phyloP scores from a whole-genome alignment of 345 rosid genomes.

The Erodium maritimum region DNA sequence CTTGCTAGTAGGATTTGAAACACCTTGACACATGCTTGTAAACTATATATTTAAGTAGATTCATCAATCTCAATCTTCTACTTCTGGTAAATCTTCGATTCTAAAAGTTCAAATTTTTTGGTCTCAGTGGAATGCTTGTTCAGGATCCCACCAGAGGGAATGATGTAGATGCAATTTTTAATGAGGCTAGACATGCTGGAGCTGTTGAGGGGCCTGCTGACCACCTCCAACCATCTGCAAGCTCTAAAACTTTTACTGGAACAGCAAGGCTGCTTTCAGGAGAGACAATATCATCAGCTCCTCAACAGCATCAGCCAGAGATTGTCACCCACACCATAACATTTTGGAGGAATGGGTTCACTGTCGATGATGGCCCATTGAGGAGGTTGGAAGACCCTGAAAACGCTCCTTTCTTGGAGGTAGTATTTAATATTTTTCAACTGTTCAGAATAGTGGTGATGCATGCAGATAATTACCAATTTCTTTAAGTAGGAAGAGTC shows the following conservation, averaged over 20 bases:
- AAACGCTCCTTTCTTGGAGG: conserved; percentile 77
- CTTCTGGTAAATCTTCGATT: not conserved
- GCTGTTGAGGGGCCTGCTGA: conserved; percentile 62
- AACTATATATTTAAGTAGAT: not conserved
- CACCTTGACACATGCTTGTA: not conserved
- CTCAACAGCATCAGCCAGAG: conserved; percentile 45
- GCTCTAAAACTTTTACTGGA: conserved; percentile 64
- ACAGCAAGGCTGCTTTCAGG: conserved; percentile 65
- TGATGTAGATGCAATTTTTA: conserved; percentile 56
- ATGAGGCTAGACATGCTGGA: conserved; percentile 45
- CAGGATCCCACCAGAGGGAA: conserved; percentile 61
- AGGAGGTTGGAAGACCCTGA: conserved; percentile 68
- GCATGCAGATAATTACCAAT: not conserved
- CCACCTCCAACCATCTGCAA: conserved; percentile 30
- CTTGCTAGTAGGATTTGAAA: not conserved
- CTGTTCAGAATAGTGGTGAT: not conserved
- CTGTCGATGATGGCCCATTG: conserved; percentile 76
- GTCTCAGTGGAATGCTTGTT: conserved; percentile 77
- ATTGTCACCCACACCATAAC: conserved; percentile 48
- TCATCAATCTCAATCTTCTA: not conserved
- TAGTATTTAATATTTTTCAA: conserved; percentile 10
- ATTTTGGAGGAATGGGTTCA: conserved; percentile 91
- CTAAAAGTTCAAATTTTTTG: not conserved
- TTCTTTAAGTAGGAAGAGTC: not conserved
- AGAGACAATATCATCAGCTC: conserved; percentile 44